phyloP scores from a whole-genome alignment of 2,329 filamentous ascomycete genomes.

The Plenodomus biglobosus region DNA sequence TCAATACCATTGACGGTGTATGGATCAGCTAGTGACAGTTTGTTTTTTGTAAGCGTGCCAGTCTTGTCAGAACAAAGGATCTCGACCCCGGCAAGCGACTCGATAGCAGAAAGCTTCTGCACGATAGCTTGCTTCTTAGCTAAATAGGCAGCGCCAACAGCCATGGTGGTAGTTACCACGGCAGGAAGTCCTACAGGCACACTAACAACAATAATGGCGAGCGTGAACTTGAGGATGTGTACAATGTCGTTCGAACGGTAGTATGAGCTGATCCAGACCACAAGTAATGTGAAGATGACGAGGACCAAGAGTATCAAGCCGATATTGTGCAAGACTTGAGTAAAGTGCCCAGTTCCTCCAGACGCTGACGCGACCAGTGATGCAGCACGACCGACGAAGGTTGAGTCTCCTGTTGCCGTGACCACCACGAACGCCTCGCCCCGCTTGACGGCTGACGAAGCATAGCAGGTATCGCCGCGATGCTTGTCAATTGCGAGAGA shows the following conservation, averaged over 20 bases:
- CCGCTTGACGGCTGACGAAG: conserved; percentile 87
- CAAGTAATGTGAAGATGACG: conserved; percentile 75
- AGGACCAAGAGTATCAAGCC: conserved; percentile 77
- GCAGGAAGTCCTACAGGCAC: conserved; percentile 91
- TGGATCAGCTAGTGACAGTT: conserved; percentile 82
- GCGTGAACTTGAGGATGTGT: conserved; percentile 77
- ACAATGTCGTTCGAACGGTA: conserved; percentile 84
- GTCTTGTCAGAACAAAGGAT: conserved; percentile 96
- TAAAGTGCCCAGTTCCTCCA: conserved; percentile 80
- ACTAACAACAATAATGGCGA: conserved; percentile 88
- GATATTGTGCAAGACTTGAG: conserved; percentile 85
- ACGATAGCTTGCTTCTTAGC: conserved; percentile 93
- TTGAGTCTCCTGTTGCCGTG: conserved; percentile 83
- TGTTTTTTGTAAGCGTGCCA: conserved; percentile 91
- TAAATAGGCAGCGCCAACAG: conserved; percentile 86
- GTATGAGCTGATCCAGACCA: conserved; percentile 86
- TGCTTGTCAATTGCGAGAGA: conserved; percentile 90
- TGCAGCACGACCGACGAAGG: conserved; percentile 85
- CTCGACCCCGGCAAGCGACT: conserved; percentile 88
- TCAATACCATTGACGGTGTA: conserved; percentile 82
- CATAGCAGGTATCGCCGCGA: conserved; percentile 76
- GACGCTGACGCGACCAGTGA: conserved; percentile 79
- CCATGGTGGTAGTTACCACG: conserved; percentile 93
- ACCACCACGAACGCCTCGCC: conserved; percentile 82
- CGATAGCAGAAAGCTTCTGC: conserved; percentile 88